Conservation (phyloP, 2,329 filamentous ascomycete species). For the Ramularia collo-cygni region DNA sequence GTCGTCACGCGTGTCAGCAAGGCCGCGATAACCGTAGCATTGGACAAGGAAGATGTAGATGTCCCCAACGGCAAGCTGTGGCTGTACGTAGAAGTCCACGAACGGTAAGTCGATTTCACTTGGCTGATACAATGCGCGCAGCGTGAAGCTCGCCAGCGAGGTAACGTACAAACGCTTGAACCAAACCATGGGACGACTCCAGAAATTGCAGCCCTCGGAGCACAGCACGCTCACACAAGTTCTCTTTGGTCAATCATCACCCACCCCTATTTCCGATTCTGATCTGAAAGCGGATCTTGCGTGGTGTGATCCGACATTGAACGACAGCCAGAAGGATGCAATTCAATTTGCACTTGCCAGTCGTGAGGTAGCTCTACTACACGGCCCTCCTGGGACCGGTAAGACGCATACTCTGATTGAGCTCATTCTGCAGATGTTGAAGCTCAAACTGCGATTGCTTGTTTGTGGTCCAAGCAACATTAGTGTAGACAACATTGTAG, state of each 20-base stretch:
- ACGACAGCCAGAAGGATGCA: constrained; percentile 57
- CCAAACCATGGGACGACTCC: constrained; percentile 55
- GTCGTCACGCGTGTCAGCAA: constrained; percentile 62
- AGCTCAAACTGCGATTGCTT: constrained; percentile 64
- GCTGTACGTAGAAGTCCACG: constrained; percentile 45
- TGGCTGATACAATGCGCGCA: constrained; percentile 29
- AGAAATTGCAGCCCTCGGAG: constrained; percentile 49
- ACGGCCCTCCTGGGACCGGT: constrained; percentile 90
- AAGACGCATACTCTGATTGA: constrained; percentile 97
- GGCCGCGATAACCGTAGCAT: constrained; percentile 56
- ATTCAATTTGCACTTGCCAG: constrained; percentile 77
- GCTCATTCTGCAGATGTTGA: constrained; percentile 82
- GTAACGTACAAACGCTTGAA: constrained; percentile 60
- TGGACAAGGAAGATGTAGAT: constrained; percentile 58
- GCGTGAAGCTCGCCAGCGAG: constrained; percentile 60
- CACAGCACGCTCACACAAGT: constrained; percentile 54
- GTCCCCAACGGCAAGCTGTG: constrained; percentile 52
- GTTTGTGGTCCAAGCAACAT: constrained; percentile 98
- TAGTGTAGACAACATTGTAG: constrained; percentile 96
- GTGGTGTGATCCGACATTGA: constrained; percentile 51
- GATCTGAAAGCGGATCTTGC: constrained; percentile 41
- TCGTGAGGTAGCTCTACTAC: constrained; percentile 78
- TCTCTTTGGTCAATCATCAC: constrained; percentile 52
- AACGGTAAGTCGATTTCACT: constrained; percentile 14
- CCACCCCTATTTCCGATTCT: constrained; percentile 40